Evolutionary conservation across 192 early-diverging fungal genomes (phyloP).

Genomic region (Ambispora gerdemannii): DNA sequence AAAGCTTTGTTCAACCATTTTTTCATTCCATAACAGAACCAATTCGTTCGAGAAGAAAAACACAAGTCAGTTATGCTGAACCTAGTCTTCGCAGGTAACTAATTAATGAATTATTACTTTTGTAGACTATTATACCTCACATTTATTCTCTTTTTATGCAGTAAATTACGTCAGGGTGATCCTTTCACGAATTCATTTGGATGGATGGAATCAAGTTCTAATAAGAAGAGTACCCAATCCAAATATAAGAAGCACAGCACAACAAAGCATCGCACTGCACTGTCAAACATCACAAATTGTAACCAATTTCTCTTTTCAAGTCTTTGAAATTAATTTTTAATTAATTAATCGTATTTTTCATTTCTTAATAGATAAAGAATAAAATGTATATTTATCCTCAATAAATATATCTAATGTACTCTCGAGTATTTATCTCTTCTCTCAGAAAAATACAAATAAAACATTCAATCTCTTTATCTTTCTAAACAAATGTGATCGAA

Average conservation of each 20-base stretch:
- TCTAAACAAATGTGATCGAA: no score
- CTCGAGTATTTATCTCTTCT: no score
- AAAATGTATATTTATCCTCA: no score
- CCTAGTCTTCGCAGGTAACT: constrained; percentile 20
- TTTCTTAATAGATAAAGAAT: no score
- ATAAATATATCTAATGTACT: no score
- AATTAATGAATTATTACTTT: neutral
- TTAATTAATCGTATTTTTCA: no score
- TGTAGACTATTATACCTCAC: no score
- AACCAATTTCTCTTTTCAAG: neutral
- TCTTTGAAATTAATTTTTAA: no score
- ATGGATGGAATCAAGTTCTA: neutral
- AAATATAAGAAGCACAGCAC: neutral
- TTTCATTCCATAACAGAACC: no score
- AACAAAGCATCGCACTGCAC: neutral
- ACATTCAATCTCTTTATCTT: no score
- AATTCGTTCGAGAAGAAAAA: neutral
- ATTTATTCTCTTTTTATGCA: neutral
- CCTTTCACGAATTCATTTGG: constrained; percentile 20
- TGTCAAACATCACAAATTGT: constrained; percentile 23
- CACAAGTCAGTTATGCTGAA: constrained; percentile 8
- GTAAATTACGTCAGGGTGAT: constrained; percentile 22
- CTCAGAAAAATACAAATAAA: no score
- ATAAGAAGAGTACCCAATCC: neutral
- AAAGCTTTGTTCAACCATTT: no score